These are phyloP conservation scores for Mrakia hoshinonis DNA, from an alignment of 768 basidiomycete species.

Conservation along the genomic window DNA sequence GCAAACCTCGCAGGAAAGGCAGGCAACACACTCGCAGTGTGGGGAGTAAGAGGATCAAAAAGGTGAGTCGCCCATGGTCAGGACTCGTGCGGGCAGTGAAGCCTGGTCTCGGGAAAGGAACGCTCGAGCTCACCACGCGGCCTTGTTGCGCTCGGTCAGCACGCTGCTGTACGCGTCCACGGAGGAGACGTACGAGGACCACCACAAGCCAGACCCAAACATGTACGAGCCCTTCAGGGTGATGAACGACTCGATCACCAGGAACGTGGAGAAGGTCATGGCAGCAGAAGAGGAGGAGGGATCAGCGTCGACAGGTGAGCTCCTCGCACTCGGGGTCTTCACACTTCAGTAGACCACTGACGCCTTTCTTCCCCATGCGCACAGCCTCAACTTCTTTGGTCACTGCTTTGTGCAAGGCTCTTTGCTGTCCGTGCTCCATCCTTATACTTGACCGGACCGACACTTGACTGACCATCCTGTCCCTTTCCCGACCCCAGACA, in stretches of 20 bases:
- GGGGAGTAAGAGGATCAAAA: slow-evolving; percentile 52
- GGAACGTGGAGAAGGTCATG: slow-evolving; percentile 21
- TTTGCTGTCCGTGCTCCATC: slow-evolving; percentile 60
- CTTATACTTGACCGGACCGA: not conserved
- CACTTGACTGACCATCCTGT: not conserved
- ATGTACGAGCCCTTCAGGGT: slow-evolving; percentile 28
- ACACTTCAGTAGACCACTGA: slow-evolving; percentile 41
- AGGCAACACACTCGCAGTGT: slow-evolving; percentile 87
- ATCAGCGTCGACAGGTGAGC: not conserved
- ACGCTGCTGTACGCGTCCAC: slow-evolving; percentile 18
- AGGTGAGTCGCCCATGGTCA: not conserved
- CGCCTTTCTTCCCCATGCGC: slow-evolving; percentile 49
- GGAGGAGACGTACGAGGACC: not conserved
- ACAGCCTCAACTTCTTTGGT: slow-evolving; percentile 35
- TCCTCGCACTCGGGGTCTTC: not conserved
- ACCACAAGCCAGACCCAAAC: slow-evolving; percentile 22
- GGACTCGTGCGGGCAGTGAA: not conserved
- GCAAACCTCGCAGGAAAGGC: slow-evolving; percentile 81
- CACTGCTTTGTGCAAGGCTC: slow-evolving; percentile 61
- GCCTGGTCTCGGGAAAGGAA: not conserved
- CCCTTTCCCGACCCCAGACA: slow-evolving; percentile 47
- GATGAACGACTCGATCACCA: slow-evolving; percentile 20
- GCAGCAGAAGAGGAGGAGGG: slow-evolving; percentile 4
- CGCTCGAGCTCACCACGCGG: not conserved
- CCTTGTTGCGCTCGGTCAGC: not conserved